Base-by-base conservation (phyloP, 192 early-diverging fungal species). In the Coemansia sp. region DNA sequence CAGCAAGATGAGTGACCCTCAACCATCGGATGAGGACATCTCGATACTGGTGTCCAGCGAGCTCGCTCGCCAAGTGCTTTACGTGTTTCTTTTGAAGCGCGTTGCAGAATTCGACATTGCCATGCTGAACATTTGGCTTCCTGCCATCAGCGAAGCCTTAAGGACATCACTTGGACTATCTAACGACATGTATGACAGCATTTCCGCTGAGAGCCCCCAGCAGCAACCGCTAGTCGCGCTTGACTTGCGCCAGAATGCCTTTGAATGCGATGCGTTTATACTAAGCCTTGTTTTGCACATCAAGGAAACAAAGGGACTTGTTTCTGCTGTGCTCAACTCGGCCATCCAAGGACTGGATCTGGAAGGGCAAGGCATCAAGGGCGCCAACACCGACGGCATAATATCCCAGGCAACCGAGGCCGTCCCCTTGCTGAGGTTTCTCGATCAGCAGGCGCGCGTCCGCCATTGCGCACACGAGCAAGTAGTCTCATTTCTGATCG, bases 211-310 rank as follows among this genome's bases (percentile, higher is more conserved):
- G 6, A 62, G 36, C 20, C 49, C 69, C 4, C 20, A 45, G 20
- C 74, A 66, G 24, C 39, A 41, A 12, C 56, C 39, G 8, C 23
- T 38, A 0, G 44, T 82, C 10, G 26, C 51, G 16, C 26, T 64
- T 34, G 18, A 46, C 9, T 35, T 38, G 36, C 43, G 14, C 26
- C 52, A 68, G 5, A 63, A 49, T 57, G 79, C 74, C 8, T 74
- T 76, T 68, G 79, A 82, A 34, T 12, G 67, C 0, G 79, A 82
- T 48, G 69, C 79, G 15, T 82, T 82, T 53, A 61, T 77, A 5
- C 70, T 67, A 30, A 73, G 74, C 65, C 60, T 82, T 55, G 63
- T 74, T 7, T 43, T 59, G n/a, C 60, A 55, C 24, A 55, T 71
- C 41, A 64, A 53, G 23, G 58, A 52, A 4, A 76, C 30, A 16